phyloP scores from a whole-genome alignment of 768 basidiomycete species.

The Mycena polygramma region DNA sequence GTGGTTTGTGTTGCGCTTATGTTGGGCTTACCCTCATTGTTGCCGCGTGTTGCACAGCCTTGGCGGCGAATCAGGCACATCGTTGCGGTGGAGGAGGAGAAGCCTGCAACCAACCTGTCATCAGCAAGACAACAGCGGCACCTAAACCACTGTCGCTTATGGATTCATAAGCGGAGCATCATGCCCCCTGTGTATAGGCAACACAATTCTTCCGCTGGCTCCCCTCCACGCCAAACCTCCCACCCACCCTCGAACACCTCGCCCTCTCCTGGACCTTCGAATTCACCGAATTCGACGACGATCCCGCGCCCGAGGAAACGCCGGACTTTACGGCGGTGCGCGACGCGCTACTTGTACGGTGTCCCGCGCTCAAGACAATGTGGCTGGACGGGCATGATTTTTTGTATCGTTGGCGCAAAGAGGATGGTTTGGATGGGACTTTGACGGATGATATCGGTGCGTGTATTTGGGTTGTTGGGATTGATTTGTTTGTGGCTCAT shows the following conservation, averaged over 20 bases:
- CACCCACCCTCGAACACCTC: neutral
- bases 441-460: neutral
- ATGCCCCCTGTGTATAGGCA: too few relatives aligned
- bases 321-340: neutral
- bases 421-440: neutral
- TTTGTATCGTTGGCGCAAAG: neutral
- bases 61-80: too few relatives aligned
- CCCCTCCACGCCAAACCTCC: neutral
- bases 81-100: too few relatives aligned
- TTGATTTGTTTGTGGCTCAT: neutral
- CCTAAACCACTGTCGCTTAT: too few relatives aligned
- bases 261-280: neutral
- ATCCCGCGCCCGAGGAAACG: neutral
- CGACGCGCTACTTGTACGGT: neutral
- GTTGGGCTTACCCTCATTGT: too few relatives aligned
- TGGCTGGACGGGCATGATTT: constrained; percentile 8
- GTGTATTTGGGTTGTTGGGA: neutral
- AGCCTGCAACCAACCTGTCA: too few relatives aligned
- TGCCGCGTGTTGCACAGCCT: too few relatives aligned
- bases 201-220: neutral
- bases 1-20: too few relatives aligned
- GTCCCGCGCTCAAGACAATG: neutral
- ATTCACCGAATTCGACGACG: neutral
- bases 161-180: too few relatives aligned
- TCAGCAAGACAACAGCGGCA: too few relatives aligned